phyloP scores from a whole-genome alignment of 2,329 filamentous ascomycete species.

The Exophiala oligosperma region DNA sequence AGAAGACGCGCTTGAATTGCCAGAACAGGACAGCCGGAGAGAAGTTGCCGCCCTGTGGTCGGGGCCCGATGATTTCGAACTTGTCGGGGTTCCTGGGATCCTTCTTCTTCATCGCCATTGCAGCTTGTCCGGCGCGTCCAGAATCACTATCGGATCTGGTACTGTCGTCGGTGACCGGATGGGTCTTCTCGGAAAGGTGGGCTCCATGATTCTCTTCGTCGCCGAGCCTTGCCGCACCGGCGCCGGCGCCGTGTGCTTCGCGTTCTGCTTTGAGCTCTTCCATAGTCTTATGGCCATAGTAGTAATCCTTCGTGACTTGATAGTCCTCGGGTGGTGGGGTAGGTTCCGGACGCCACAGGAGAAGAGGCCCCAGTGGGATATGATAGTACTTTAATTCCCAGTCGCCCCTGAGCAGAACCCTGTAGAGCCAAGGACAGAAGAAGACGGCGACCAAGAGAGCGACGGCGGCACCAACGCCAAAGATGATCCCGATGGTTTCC shows the following conservation, averaged over 20 bases:
- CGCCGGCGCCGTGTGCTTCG: background rate
- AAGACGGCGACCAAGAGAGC: conserved; percentile 14
- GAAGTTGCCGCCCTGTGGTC: background rate
- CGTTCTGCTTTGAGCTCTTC: conserved; percentile 8
- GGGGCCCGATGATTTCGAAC: conserved; percentile 7
- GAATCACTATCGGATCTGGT: background rate
- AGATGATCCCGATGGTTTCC: conserved; percentile 12
- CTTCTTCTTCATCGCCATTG: too few species aligned
- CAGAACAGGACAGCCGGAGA: conserved; percentile 8
- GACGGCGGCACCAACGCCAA: conserved; percentile 10
- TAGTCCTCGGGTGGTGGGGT: conserved; percentile 2
- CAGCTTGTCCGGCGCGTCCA: background rate
- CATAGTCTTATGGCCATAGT: conserved; percentile 10
- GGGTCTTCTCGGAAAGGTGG: background rate
- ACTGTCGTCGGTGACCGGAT: background rate
- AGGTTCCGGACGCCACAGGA: background rate
- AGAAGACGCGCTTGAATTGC: conserved; percentile 10
- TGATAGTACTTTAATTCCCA: conserved; percentile 15
- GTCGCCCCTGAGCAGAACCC: conserved; percentile 12
- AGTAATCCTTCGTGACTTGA: conserved; percentile 11
- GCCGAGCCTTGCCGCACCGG: background rate
- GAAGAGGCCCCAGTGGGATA: conserved; percentile 11
- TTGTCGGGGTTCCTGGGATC: background rate
- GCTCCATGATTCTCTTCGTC: background rate
- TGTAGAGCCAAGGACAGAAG: conserved; percentile 18